These are phyloP conservation scores for Pseudomassariella vexata DNA, from an alignment of 2,329 filamentous ascomycete genomes.

Conservation along the genomic window DNA sequence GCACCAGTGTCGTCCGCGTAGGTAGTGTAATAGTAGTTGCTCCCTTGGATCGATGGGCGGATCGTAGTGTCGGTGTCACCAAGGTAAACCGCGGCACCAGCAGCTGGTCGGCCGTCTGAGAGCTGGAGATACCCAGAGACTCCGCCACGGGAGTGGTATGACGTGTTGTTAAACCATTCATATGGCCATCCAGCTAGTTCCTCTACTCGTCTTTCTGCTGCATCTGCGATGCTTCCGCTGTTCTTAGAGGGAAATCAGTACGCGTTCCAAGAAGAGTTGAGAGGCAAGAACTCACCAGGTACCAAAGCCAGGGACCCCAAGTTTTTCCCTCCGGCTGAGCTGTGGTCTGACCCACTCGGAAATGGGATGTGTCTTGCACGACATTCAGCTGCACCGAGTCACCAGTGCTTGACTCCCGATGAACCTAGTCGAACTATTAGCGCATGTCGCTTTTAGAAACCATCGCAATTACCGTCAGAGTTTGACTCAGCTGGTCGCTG, in stretches of 20 bases:
- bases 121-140: constrained; percentile 36
- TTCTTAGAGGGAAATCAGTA: constrained; percentile 20
- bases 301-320: constrained; percentile 39
- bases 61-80: constrained; percentile 39
- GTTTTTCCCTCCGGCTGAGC: constrained; percentile 30
- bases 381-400: constrained; percentile 48
- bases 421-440: constrained; percentile 20
- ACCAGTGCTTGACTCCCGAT: constrained; percentile 42
- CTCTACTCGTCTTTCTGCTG: constrained; percentile 25
- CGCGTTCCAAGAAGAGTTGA: not conserved
- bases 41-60: constrained; percentile 39
- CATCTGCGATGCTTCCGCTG: constrained; percentile 37
- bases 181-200: constrained; percentile 43
- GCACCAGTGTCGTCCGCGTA: constrained; percentile 35
- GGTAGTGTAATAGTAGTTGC: constrained; percentile 42
- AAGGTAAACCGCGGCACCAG: constrained; percentile 42
- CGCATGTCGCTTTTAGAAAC: too few relatives aligned
- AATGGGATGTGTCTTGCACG: constrained; percentile 43
- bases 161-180: constrained; percentile 36
- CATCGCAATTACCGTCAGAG: constrained; percentile 30
- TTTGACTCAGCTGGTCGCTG: constrained; percentile 45
- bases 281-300: constrained; percentile 22
- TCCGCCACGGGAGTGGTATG: constrained; percentile 39
- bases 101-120: constrained; percentile 41
- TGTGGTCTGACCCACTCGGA: constrained; percentile 28